Evolutionary conservation across 2,329 filamentous ascomycete genomes (phyloP).

Genomic region (Calonectria hawksworthii): DNA sequence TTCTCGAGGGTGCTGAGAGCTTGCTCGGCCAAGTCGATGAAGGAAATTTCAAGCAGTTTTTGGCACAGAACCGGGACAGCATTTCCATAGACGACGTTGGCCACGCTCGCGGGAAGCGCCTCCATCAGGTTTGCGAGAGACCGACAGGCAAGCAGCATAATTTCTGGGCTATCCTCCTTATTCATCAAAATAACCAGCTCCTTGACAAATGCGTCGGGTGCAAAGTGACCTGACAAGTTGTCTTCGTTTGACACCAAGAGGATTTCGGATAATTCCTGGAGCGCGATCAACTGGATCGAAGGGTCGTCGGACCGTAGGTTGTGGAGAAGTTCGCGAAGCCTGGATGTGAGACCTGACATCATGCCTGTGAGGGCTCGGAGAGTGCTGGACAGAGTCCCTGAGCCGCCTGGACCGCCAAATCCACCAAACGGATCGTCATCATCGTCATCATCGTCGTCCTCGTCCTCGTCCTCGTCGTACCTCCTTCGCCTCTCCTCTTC

Average conservation of each 20-base stretch:
- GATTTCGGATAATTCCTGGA: conserved; percentile 94
- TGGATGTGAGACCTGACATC: conserved; percentile 86
- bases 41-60: conserved; percentile 95
- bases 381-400: conserved; percentile 80
- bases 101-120: conserved; percentile 90
- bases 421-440: conserved; percentile 75
- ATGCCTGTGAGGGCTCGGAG: conserved; percentile 91
- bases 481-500: conserved; percentile 55
- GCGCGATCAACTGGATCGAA: conserved; percentile 89
- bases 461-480: conserved; percentile 63
- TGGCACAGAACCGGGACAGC: conserved; percentile 95
- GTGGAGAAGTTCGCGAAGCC: conserved; percentile 82
- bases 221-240: conserved; percentile 94
- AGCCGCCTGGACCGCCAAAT: conserved; percentile 78
- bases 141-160: conserved; percentile 96
- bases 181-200: conserved; percentile 94
- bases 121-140: conserved; percentile 99
- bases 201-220: conserved; percentile 94
- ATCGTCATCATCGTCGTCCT: conserved; percentile 74
- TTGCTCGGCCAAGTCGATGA: conserved; percentile 97
- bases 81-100: conserved; percentile 97
- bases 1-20: conserved; percentile 97
- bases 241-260: conserved; percentile 96
- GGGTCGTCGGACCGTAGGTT: conserved; percentile 88
- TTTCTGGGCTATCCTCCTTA: conserved; percentile 94